Percentiles rank a stretch among this genome's conserved stretches.
These are phyloP conservation scores for Trichoderma parareesei DNA, from an alignment of 495 filamentous ascomycete genomes.

Conservation along the genomic window DNA sequence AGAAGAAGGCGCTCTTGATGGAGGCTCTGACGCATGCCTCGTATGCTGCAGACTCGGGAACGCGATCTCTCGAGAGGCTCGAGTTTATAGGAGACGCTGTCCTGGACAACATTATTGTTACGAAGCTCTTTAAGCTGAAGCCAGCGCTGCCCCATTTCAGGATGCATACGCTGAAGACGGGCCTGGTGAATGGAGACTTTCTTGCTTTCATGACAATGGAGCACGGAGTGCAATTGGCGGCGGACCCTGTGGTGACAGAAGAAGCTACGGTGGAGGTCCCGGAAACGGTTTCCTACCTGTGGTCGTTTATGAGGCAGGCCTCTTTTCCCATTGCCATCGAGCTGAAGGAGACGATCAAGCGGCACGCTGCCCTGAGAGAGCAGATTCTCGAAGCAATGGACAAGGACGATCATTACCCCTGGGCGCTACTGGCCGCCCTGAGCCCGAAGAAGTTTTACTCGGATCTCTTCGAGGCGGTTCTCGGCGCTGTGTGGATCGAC, in stretches of 20 bases:
- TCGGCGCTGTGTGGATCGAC: constrained; percentile 85
- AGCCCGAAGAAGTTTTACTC: constrained; percentile 74
- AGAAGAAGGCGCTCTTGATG: constrained; percentile 57
- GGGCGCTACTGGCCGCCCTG: constrained; percentile 59
- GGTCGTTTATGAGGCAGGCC: constrained; percentile 59
- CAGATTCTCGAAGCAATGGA: constrained; percentile 43
- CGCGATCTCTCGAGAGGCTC: constrained; percentile 72
- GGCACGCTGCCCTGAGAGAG: constrained; percentile 42
- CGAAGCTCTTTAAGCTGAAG: constrained; percentile 26
- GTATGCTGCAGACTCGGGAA: constrained; percentile 32
- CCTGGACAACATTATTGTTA: constrained; percentile 69
- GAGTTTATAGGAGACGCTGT: constrained; percentile 89
- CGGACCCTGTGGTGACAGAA: constrained; percentile 22
- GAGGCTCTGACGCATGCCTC: constrained; percentile 86
- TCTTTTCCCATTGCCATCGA: constrained; percentile 33
- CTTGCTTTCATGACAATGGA: constrained; percentile 79
- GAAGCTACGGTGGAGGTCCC: constrained; percentile 12
- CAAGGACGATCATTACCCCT: constrained; percentile 54
- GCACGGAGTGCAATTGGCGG: constrained; percentile 29
- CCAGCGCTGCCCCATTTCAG: constrained; percentile 47
- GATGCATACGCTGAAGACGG: constrained; percentile 70
- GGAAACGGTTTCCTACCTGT: constrained; percentile 41
- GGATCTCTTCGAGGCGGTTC: constrained; percentile 71
- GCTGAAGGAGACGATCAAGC: constrained; percentile 35
- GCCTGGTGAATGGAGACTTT: constrained; percentile 75